Evolutionary conservation across 2,329 filamentous ascomycete genomes (phyloP).

Genomic region (Plenodomus biglobosus): DNA sequence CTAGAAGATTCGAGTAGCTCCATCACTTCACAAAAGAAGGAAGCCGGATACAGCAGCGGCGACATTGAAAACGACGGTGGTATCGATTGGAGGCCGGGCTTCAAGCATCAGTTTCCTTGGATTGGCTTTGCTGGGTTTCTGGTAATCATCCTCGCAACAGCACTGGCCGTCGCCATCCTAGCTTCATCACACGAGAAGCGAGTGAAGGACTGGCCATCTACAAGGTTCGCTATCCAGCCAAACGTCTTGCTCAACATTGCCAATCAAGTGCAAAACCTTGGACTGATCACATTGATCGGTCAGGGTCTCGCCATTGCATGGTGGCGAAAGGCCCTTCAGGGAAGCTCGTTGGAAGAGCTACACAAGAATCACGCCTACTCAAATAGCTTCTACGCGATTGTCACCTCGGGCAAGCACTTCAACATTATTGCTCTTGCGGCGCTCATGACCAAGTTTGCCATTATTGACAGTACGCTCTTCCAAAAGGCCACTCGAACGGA

Average conservation of each 20-base stretch:
- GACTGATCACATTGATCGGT: slow-evolving; percentile 23
- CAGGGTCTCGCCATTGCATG: slow-evolving; percentile 30
- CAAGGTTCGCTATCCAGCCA: slow-evolving; percentile 20
- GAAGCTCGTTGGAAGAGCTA: slow-evolving; percentile 20
- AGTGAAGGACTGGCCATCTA: slow-evolving; percentile 23
- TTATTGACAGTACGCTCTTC: slow-evolving; percentile 28
- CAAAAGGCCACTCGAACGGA: slow-evolving; percentile 24
- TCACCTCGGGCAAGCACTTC: slow-evolving; percentile 25
- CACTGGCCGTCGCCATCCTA: slow-evolving; percentile 20
- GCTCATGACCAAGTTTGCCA: slow-evolving; percentile 30
- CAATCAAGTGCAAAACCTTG: slow-evolving; percentile 28
- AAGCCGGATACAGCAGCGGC: neutral
- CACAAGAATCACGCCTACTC: slow-evolving; percentile 29
- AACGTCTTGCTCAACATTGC: slow-evolving; percentile 32
- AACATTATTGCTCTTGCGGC: slow-evolving; percentile 28
- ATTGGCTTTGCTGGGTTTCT: slow-evolving; percentile 22
- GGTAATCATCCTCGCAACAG: slow-evolving; percentile 21
- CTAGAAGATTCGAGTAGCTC: neutral
- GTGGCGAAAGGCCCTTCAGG: slow-evolving; percentile 28
- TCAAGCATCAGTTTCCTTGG: slow-evolving; percentile 27
- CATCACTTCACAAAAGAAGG: neutral
- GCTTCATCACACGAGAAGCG: slow-evolving; percentile 15
- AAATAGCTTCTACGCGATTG: slow-evolving; percentile 26
- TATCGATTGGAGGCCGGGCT: slow-evolving; percentile 29
- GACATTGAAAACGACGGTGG: slow-evolving; percentile 13